Evolutionary conservation across 148 eudicot genomes (phyloP).

Genomic region (Arctostaphylos glauca): DNA sequence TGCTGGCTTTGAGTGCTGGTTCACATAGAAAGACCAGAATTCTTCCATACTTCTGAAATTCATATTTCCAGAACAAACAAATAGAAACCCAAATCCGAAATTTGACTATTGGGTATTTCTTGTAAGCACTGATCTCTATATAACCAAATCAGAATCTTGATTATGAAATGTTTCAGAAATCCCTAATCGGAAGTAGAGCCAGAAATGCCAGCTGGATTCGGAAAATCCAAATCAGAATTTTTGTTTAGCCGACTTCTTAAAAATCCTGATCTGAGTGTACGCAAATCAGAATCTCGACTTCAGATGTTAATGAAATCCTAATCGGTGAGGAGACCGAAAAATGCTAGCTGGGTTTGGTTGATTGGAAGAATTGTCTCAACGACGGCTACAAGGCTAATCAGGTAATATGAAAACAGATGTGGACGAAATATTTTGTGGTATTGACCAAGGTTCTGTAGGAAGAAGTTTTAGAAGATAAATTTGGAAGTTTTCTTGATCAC

Average conservation of each 20-base stretch:
- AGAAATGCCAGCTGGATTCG: background rate
- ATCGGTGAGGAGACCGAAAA: background rate
- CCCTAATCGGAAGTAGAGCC: background rate
- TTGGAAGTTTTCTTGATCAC: background rate
- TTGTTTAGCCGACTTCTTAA: background rate
- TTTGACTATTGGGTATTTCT: background rate
- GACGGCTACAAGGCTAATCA: background rate
- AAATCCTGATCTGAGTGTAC: background rate
- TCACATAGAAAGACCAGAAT: slow-evolving; percentile 88
- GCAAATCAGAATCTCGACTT: background rate
- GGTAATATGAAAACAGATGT: background rate
- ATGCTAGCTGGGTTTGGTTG: background rate
- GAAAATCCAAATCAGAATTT: background rate
- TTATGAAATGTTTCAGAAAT: background rate
- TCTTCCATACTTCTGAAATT: slow-evolving; percentile 80
- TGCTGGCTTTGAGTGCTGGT: slow-evolving; percentile 80
- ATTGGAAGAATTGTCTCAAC: background rate
- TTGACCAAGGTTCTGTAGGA: background rate
- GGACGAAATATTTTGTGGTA: background rate
- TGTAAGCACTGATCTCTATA: background rate
- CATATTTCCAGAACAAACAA: slow-evolving; percentile 33
- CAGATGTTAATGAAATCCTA: background rate
- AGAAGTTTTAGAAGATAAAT: background rate
- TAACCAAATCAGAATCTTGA: slow-evolving; percentile 14
- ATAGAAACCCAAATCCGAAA: slow-evolving; percentile 7